phyloP scores from a whole-genome alignment of 2,329 filamentous ascomycete genomes.

The Colletotrichum falcatum region DNA sequence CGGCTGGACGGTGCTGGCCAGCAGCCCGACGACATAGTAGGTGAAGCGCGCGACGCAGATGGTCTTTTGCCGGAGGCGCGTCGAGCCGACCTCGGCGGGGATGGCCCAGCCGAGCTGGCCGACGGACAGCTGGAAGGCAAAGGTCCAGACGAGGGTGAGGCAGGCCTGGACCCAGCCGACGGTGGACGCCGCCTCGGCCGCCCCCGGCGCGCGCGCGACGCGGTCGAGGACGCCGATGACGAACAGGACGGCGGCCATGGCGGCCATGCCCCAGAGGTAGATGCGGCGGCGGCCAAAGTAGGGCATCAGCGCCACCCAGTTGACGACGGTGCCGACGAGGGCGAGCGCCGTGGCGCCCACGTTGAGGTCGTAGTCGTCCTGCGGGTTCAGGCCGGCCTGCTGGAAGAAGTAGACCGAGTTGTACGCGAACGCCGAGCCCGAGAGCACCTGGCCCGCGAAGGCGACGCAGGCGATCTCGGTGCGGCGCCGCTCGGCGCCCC shows the following conservation, averaged over 20 bases:
- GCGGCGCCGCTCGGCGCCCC: slow-evolving; percentile 51
- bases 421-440: slow-evolving; percentile 49
- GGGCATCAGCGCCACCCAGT: slow-evolving; percentile 55
- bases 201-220: slow-evolving; percentile 44
- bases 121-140: slow-evolving; percentile 34
- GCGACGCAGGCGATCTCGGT: slow-evolving; percentile 51
- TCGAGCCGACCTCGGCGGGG: slow-evolving; percentile 49
- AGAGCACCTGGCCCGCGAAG: slow-evolving; percentile 46
- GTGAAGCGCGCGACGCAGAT: slow-evolving; percentile 49
- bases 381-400: slow-evolving; percentile 49
- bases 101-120: slow-evolving; percentile 44
- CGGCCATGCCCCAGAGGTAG: slow-evolving; percentile 58
- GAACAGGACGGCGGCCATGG: slow-evolving; percentile 53
- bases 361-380: slow-evolving; percentile 51
- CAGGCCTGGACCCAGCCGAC: slow-evolving; percentile 49
- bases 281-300: slow-evolving; percentile 58
- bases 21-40: slow-evolving; percentile 38
- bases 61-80: slow-evolving; percentile 49
- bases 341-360: slow-evolving; percentile 55
- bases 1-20: slow-evolving; percentile 46
- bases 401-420: slow-evolving; percentile 56
- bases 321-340: slow-evolving; percentile 57
- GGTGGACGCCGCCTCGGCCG: slow-evolving; percentile 51
- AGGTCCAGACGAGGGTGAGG: slow-evolving; percentile 42
- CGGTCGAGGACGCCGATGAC: slow-evolving; percentile 57